Evolutionary conservation across 805 yeast species (phyloP).

Genomic region (Candida tallmaniae): DNA sequence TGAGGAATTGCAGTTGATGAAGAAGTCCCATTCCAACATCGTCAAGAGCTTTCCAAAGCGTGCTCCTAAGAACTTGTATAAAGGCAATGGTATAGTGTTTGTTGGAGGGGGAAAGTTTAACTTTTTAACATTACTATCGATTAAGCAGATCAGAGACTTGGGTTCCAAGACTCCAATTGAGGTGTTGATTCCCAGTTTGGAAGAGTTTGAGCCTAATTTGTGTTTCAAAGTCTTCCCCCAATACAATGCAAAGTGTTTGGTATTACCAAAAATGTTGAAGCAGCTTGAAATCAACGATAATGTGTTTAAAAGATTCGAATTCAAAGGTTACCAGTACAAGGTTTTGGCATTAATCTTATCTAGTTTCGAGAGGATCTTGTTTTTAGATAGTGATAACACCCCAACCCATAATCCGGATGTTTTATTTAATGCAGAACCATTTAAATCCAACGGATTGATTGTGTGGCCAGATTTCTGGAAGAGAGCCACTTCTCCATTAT

Average conservation of each 20-base stretch:
- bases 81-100: slow-evolving; percentile 55
- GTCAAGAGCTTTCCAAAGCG: slow-evolving; percentile 40
- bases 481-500: slow-evolving; percentile 71
- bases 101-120: slow-evolving; percentile 82
- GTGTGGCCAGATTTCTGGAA: slow-evolving; percentile 91
- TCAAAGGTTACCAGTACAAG: slow-evolving; percentile 41
- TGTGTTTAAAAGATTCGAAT: slow-evolving; percentile 28
- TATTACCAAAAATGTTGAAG: slow-evolving; percentile 27
- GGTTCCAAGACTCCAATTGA: slow-evolving; percentile 77
- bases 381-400: slow-evolving; percentile 73
- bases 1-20: slow-evolving; percentile 42
- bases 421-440: slow-evolving; percentile 56
- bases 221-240: slow-evolving; percentile 36
- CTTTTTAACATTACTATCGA: slow-evolving; percentile 63
- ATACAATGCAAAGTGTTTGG: slow-evolving; percentile 35
- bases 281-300: slow-evolving; percentile 14
- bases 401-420: slow-evolving; percentile 63
- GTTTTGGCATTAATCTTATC: slow-evolving; percentile 37
- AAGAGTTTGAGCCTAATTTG: slow-evolving; percentile 67
- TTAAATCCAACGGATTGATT: slow-evolving; percentile 48
- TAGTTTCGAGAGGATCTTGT: slow-evolving; percentile 64
- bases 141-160: slow-evolving; percentile 58
- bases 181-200: slow-evolving; percentile 66
- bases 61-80: slow-evolving; percentile 32
- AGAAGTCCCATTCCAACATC: slow-evolving; percentile 43